Evolutionary conservation across 2,329 filamentous ascomycete genomes (phyloP).

Genomic region (Ophiocordyceps camponoti-leonardi): DNA sequence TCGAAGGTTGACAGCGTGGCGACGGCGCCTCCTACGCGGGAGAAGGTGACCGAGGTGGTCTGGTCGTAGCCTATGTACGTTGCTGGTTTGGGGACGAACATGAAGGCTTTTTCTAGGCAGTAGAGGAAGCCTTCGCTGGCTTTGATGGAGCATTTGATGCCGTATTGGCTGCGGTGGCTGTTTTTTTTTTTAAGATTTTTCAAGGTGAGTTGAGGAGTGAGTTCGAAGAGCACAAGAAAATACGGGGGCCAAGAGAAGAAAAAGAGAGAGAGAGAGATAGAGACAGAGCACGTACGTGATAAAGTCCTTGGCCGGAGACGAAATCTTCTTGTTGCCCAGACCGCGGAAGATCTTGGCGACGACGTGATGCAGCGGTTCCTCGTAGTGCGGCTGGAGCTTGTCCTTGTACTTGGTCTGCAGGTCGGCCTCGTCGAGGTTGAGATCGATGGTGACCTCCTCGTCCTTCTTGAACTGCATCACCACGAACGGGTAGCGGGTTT

Average conservation of each 20-base stretch:
- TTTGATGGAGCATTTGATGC: conserved; percentile 99
- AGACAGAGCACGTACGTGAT: conserved; percentile 36
- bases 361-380: conserved; percentile 83
- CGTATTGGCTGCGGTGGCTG: conserved; percentile 78
- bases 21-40: conserved; percentile 82
- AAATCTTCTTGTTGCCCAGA: conserved; percentile 86
- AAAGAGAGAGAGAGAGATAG: too few relatives aligned
- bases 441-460: conserved; percentile 87
- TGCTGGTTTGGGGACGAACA: conserved; percentile 96
- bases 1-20: conserved; percentile 93
- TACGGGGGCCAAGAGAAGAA: too few relatives aligned
- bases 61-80: conserved; percentile 96
- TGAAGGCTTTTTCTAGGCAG: conserved; percentile 94
- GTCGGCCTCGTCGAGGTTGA: conserved; percentile 88
- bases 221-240: too few relatives aligned
- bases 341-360: conserved; percentile 93
- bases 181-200: too few relatives aligned
- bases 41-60: conserved; percentile 82
- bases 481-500: conserved; percentile 93
- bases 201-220: too few relatives aligned
- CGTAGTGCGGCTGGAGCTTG: conserved; percentile 77
- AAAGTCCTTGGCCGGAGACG: conserved; percentile 87
- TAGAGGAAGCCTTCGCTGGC: conserved; percentile 95
- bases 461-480: conserved; percentile 99
- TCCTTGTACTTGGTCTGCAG: conserved; percentile 75